Percentiles rank a stretch among this genome's conserved stretches.
Evolutionary conservation across 163 green algal species (phyloP).

Genomic region (Trebouxiophyceae sp.): DNA sequence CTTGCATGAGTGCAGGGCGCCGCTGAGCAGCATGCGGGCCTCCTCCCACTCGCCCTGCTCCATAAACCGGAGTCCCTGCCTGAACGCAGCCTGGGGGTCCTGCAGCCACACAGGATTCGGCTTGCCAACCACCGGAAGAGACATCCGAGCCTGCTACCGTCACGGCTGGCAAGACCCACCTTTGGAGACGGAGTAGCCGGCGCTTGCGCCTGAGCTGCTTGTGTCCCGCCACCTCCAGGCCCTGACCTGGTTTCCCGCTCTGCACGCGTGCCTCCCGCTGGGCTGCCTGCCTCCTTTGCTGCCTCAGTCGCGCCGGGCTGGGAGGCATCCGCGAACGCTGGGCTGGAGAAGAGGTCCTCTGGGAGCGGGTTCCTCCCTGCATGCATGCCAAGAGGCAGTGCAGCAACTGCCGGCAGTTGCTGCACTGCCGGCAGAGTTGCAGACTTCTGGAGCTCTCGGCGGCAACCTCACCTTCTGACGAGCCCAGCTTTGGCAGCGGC

Average conservation of each 20-base stretch:
- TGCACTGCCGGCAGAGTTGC: background rate
- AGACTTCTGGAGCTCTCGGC: background rate
- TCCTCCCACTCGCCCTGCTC: slow-evolving; percentile 19
- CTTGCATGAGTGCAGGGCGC: slow-evolving; percentile 4
- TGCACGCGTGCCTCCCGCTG: too few relatives aligned
- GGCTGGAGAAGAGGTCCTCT: background rate
- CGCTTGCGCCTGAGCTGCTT: background rate
- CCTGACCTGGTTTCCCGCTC: background rate
- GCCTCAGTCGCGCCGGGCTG: background rate
- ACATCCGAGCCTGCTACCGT: too few relatives aligned
- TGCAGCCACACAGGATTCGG: background rate
- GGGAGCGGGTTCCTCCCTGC: background rate
- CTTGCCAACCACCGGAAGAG: too few relatives aligned
- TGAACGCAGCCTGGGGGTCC: background rate
- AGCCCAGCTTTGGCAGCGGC: background rate
- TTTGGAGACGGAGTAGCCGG: background rate
- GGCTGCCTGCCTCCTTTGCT: background rate
- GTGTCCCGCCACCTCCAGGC: background rate
- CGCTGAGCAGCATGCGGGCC: slow-evolving; percentile 4
- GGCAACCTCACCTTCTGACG: background rate
- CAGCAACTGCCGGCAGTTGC: too few relatives aligned
- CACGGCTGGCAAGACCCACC: background rate
- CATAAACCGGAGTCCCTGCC: slow-evolving; percentile 13
- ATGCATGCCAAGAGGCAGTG: background rate
- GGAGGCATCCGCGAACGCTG: too few relatives aligned